These are phyloP conservation scores for Nannochloris sp. DNA, from an alignment of 139 green algal genomes.

Conservation along the genomic window DNA sequence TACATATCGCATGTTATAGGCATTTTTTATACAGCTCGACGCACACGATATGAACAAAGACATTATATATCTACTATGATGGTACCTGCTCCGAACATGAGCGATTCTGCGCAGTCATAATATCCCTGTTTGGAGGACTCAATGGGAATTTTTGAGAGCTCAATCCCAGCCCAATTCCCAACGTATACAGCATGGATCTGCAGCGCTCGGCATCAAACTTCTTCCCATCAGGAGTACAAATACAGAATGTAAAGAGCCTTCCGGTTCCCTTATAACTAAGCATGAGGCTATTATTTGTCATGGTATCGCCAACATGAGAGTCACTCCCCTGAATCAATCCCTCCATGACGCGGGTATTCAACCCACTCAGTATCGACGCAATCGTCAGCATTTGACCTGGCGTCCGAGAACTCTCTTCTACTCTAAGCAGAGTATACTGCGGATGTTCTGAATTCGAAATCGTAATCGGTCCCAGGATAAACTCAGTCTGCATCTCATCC, in stretches of 20 bases:
- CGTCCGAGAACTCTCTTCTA: constrained; percentile 10
- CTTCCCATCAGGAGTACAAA: constrained; percentile 19
- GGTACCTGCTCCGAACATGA: not conserved
- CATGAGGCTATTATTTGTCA: not conserved
- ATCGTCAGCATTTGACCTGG: constrained; percentile 43
- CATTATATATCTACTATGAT: not conserved
- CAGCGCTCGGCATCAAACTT: constrained; percentile 32
- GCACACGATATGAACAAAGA: too few relatives aligned
- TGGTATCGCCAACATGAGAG: not conserved
- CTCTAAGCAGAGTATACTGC: constrained; percentile 35
- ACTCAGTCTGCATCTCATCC: constrained; percentile 16
- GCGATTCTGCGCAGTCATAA: not conserved
- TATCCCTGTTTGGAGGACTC: not conserved
- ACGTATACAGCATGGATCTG: constrained; percentile 30
- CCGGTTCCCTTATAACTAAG: too few relatives aligned
- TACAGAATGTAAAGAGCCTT: constrained; percentile 38
- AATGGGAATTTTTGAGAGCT: constrained; percentile 16
- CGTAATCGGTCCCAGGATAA: constrained; percentile 19
- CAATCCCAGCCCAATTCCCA: constrained; percentile 30
- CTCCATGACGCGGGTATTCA: constrained; percentile 38
- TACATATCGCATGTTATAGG: too few relatives aligned
- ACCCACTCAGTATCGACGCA: constrained; percentile 39
- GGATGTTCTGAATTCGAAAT: constrained; percentile 38
- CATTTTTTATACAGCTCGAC: too few relatives aligned
- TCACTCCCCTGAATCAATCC: constrained; percentile 36